phyloP scores from a whole-genome alignment of 257 asterid species.

The Salvia rosmarinus region DNA sequence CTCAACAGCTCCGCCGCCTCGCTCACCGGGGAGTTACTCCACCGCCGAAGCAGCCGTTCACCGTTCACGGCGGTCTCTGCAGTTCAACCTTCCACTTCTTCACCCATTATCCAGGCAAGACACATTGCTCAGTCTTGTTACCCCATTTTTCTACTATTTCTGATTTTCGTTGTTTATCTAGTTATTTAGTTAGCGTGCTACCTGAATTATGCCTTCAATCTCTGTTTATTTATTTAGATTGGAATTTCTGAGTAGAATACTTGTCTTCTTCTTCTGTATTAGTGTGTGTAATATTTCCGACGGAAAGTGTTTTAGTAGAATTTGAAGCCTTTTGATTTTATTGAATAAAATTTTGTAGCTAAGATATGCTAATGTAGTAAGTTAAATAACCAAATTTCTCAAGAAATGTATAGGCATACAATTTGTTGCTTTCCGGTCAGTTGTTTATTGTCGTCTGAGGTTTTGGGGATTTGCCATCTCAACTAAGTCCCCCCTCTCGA shows the following conservation, averaged over 20 bases:
- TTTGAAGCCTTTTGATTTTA: background rate
- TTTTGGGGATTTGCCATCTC: background rate
- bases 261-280: no score
- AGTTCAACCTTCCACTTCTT: constrained; percentile 48
- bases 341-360: background rate
- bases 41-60: constrained; percentile 39
- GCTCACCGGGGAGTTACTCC: constrained; percentile 38
- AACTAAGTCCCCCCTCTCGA: background rate
- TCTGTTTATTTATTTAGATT: no score
- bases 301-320: background rate
- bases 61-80: constrained; percentile 45
- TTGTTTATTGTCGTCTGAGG: background rate
- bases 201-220: background rate
- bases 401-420: background rate
- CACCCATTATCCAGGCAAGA: constrained; percentile 71
- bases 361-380: background rate
- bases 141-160: constrained; percentile 1
- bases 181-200: background rate
- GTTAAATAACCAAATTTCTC: constrained; percentile 1
- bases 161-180: background rate
- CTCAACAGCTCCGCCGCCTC: constrained; percentile 46
- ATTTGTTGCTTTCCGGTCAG: background rate
- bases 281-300: background rate
- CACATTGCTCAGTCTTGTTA: background rate
- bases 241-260: no score